phyloP scores from a whole-genome alignment of 2,329 filamentous ascomycete genomes.

The Trichothecium sympodiale region DNA sequence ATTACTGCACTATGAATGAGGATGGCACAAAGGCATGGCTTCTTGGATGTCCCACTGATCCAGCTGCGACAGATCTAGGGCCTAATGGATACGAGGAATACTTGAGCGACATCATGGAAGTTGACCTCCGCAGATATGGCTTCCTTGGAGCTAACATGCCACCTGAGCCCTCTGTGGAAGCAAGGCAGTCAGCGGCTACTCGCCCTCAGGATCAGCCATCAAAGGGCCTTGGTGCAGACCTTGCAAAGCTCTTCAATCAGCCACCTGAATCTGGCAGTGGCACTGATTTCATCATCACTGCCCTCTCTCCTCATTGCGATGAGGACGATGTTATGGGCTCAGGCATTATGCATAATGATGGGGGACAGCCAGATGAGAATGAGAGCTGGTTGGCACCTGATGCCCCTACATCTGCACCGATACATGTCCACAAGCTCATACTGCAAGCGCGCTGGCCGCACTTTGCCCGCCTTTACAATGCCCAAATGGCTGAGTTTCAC shows the following conservation, averaged over 20 bases:
- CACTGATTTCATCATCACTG: slow-evolving; percentile 85
- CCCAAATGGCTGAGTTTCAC: slow-evolving; percentile 96
- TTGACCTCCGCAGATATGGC: slow-evolving; percentile 86
- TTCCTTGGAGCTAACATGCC: slow-evolving; percentile 70
- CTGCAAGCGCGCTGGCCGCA: slow-evolving; percentile 94
- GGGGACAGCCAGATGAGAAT: slow-evolving; percentile 17
- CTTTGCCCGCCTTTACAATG: slow-evolving; percentile 81
- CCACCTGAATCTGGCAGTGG: slow-evolving; percentile 75
- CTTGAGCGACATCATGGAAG: slow-evolving; percentile 80
- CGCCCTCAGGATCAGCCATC: slow-evolving; percentile 43
- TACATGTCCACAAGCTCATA: slow-evolving; percentile 92
- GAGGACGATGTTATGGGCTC: slow-evolving; percentile 51
- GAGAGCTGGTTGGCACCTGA: slow-evolving; percentile 51
- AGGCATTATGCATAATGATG: slow-evolving; percentile 32
- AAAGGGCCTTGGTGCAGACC: slow-evolving; percentile 68
- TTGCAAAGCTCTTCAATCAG: slow-evolving; percentile 79
- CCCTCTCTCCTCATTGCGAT: slow-evolving; percentile 66
- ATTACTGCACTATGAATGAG: slow-evolving; percentile 93
- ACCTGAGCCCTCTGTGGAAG: slow-evolving; percentile 39
- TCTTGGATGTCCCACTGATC: slow-evolving; percentile 78
- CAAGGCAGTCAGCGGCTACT: slow-evolving; percentile 34
- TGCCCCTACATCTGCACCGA: slow-evolving; percentile 63
- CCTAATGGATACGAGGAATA: slow-evolving; percentile 76
- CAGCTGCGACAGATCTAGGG: slow-evolving; percentile 51
- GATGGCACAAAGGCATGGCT: slow-evolving; percentile 96